phyloP scores from a whole-genome alignment of 192 early-diverging fungal genomes.

The Mortierella claussenii region DNA sequence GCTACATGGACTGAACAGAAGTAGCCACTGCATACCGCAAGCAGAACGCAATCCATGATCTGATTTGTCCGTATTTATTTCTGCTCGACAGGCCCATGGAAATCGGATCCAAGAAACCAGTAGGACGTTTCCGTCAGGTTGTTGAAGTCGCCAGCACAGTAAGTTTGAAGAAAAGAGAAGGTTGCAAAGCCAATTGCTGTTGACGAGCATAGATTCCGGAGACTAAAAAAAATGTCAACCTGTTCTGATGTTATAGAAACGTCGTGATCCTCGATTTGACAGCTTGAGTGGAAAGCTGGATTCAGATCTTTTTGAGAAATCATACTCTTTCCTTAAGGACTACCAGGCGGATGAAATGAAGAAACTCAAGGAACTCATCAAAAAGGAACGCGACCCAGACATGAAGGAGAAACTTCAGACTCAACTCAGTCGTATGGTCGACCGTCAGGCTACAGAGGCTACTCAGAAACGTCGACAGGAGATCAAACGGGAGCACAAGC shows the following conservation, averaged over 20 bases:
- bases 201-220: background rate
- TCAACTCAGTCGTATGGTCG: conserved; percentile 74
- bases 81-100: conserved; percentile 71
- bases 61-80: background rate
- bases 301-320: conserved; percentile 90
- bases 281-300: conserved; percentile 89
- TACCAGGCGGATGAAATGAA: conserved; percentile 82
- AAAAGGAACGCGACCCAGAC: conserved; percentile 71
- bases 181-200: background rate
- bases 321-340: conserved; percentile 90
- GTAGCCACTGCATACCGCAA: too few relatives aligned
- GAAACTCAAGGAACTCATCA: conserved; percentile 69
- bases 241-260: conserved; percentile 63
- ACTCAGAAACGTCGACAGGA: conserved; percentile 63
- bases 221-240: background rate
- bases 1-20: too few relatives aligned
- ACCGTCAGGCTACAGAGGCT: conserved; percentile 56
- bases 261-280: conserved; percentile 96
- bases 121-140: conserved; percentile 76
- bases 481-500: conserved; percentile 81
- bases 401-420: conserved; percentile 69
- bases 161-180: conserved; percentile 17
- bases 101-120: conserved; percentile 79
- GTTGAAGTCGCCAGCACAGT: conserved; percentile 68
- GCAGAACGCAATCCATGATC: too few relatives aligned